phyloP scores from a whole-genome alignment of 257 asterid species.

The Salvia rosmarinus region DNA sequence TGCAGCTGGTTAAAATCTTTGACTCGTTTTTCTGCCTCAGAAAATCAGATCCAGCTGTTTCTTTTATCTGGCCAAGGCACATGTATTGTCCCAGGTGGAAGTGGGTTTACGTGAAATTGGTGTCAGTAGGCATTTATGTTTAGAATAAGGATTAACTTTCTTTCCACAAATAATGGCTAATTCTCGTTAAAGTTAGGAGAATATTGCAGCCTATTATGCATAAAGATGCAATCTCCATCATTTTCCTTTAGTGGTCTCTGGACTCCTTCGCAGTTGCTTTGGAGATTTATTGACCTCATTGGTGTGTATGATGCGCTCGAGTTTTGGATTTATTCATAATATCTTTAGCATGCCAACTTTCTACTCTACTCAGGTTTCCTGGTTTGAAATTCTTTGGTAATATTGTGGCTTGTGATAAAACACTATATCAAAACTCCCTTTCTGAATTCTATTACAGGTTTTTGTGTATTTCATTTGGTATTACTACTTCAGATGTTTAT shows the following conservation, averaged over 20 bases:
- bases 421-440: neutral
- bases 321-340: neutral
- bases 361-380: neutral
- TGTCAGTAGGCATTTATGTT: slow-evolving; percentile 20
- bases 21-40: slow-evolving; percentile 60
- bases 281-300: neutral
- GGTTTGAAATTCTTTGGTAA: neutral
- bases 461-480: slow-evolving; percentile 14
- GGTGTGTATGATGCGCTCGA: neutral
- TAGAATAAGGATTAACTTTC: neutral
- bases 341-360: neutral
- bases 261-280: neutral
- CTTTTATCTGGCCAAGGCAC: slow-evolving; percentile 32
- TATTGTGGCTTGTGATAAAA: neutral
- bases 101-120: slow-evolving; percentile 26
- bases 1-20: slow-evolving; percentile 70
- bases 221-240: neutral
- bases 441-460: neutral
- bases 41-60: slow-evolving; percentile 57
- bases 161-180: neutral
- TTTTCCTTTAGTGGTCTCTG: neutral
- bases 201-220: neutral
- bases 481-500: slow-evolving; percentile 1
- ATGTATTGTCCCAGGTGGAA: slow-evolving; percentile 26
- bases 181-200: neutral